Evolutionary conservation across 768 basidiomycete genomes (phyloP).

Genomic region (Mycena venus): DNA sequence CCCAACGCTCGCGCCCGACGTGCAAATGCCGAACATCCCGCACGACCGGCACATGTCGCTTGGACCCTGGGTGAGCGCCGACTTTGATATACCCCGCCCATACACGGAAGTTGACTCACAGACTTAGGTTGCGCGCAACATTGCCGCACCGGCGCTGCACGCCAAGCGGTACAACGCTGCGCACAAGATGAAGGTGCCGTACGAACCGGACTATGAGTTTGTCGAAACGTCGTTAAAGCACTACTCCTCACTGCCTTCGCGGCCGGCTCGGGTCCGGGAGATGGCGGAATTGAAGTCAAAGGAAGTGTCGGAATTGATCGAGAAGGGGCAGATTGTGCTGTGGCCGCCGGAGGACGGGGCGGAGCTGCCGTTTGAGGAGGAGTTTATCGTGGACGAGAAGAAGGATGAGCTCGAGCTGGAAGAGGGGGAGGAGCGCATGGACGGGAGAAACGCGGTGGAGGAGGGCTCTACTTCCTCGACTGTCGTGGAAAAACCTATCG

Average conservation of each 20-base stretch:
- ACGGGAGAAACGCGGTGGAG: background rate
- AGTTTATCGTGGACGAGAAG: slow-evolving; percentile 9
- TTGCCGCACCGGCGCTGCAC: slow-evolving; percentile 51
- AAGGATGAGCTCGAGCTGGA: slow-evolving; percentile 4
- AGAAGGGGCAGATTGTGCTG: slow-evolving; percentile 61
- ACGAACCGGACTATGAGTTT: slow-evolving; percentile 66
- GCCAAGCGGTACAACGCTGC: slow-evolving; percentile 60
- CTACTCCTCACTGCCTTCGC: slow-evolving; percentile 54
- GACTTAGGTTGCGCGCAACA: slow-evolving; percentile 60
- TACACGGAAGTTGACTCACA: background rate
- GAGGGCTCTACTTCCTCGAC: background rate
- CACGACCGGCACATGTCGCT: slow-evolving; percentile 63
- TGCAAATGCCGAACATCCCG: slow-evolving; percentile 61
- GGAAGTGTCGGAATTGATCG: slow-evolving; percentile 60
- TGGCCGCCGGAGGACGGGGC: slow-evolving; percentile 51
- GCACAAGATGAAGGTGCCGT: slow-evolving; percentile 38
- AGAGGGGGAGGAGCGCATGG: background rate
- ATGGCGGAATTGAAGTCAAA: slow-evolving; percentile 64
- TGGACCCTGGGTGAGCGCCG: slow-evolving; percentile 64
- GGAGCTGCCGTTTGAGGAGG: background rate
- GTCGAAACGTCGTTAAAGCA: slow-evolving; percentile 55
- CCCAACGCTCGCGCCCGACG: no score
- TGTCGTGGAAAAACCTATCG: background rate
- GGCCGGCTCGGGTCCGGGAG: slow-evolving; percentile 53
- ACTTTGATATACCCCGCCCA: background rate